A percentile compares a stretch with the other conserved stretches of the same genome.
These are phyloP conservation scores for Lachancea kluyveri DNA, from an alignment of 805 yeast species.

Conservation along the genomic window DNA sequence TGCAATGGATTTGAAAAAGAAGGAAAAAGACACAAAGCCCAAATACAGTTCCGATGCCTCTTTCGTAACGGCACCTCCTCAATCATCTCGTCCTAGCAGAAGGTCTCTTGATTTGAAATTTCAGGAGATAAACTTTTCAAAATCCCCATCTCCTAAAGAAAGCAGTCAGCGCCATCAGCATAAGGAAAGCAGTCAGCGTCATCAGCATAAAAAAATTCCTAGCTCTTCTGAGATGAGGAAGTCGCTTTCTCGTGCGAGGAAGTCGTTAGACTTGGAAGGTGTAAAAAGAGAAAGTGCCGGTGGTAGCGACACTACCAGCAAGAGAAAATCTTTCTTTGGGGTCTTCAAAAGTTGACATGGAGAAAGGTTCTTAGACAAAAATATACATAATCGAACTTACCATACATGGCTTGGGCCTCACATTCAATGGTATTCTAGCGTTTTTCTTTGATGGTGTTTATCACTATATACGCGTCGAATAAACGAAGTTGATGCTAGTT, in stretches of 20 bases:
- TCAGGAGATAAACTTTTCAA: conserved; percentile 19
- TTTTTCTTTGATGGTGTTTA: too few relatives aligned
- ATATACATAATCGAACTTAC: conserved; percentile 3
- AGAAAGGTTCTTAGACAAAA: conserved; percentile 10
- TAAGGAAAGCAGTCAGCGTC: conserved; percentile 2
- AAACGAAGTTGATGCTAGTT: too few relatives aligned
- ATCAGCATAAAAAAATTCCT: too few relatives aligned
- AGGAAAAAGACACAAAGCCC: conserved; percentile 8
- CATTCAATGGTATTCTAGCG: too few relatives aligned
- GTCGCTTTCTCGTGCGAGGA: conserved; percentile 23
- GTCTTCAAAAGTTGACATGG: conserved; percentile 21
- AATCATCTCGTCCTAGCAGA: conserved; percentile 8
- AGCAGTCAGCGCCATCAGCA: conserved; percentile 3
- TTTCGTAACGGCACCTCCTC: not conserved
- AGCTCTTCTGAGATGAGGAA: conserved; percentile 13
- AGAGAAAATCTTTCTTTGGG: conserved; percentile 26
- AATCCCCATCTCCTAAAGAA: conserved; percentile 8
- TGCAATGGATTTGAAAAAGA: conserved; percentile 21
- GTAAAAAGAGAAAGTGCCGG: conserved; percentile 20
- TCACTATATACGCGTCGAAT: too few relatives aligned
- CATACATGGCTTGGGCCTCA: too few relatives aligned
- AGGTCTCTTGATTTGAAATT: conserved; percentile 23
- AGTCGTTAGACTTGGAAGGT: conserved; percentile 26
- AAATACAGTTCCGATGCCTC: not conserved
- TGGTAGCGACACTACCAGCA: conserved; percentile 12